phyloP scores from a whole-genome alignment of 106 monocot species.

The Xerophyta viscosa region DNA sequence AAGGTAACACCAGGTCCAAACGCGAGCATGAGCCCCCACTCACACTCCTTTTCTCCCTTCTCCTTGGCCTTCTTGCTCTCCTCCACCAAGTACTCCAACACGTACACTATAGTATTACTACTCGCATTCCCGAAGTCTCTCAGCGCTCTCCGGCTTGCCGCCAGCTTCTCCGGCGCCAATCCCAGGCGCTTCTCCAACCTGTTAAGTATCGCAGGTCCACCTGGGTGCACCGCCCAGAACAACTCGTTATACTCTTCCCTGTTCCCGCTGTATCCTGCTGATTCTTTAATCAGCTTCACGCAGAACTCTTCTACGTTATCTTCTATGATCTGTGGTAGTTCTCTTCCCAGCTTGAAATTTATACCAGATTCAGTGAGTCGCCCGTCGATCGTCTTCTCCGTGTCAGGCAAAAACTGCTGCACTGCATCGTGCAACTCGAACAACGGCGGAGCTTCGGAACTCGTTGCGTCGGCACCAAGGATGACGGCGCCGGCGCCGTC shows the following conservation, averaged over 20 bases:
- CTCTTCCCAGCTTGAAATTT: conserved; percentile 62
- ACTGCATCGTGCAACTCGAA: conserved; percentile 44
- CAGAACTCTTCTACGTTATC: conserved; percentile 55
- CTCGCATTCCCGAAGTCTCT: conserved; percentile 79
- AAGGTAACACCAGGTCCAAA: conserved; percentile 91
- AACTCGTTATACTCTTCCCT: conserved; percentile 39
- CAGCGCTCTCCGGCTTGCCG: conserved; percentile 50
- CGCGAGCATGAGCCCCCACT: conserved; percentile 71
- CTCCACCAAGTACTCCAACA: conserved; percentile 75
- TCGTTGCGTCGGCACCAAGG: conserved; percentile 44
- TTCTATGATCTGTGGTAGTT: conserved; percentile 60
- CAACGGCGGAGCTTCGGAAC: conserved; percentile 29
- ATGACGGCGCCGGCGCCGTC: conserved; percentile 74
- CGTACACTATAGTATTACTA: conserved; percentile 75
- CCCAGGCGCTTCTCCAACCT: conserved; percentile 49
- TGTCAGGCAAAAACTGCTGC: conserved; percentile 62
- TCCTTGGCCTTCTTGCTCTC: conserved; percentile 31
- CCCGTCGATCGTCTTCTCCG: conserved; percentile 53
- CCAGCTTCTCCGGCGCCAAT: conserved; percentile 59
- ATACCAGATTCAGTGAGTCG: conserved; percentile 62
- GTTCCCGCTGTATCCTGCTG: conserved; percentile 4
- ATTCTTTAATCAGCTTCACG: conserved; percentile 23
- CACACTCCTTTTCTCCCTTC: conserved; percentile 9
- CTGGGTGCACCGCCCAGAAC: conserved; percentile 91
- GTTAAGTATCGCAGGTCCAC: conserved; percentile 83